Evolutionary conservation across 306 rosid genomes (phyloP).

Genomic region (Erythrophleum fordii): DNA sequence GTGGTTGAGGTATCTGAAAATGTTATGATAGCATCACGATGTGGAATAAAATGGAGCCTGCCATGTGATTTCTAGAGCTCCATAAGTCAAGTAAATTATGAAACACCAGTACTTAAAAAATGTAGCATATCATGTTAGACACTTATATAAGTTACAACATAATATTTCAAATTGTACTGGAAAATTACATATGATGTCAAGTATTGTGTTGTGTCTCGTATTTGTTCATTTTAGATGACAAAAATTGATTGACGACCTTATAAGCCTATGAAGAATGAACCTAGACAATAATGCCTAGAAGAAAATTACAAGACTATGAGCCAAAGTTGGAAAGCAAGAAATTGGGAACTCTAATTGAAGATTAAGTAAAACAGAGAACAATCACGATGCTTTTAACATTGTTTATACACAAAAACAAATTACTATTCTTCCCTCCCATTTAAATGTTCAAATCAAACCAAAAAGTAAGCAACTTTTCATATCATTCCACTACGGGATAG

Average conservation of each 20-base stretch:
- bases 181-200: background rate
- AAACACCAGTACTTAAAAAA: background rate
- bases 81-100: background rate
- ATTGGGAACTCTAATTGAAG: background rate
- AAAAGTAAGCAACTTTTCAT: slow-evolving; percentile 28
- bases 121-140: background rate
- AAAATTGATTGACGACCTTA: background rate
- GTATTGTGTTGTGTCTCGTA: background rate
- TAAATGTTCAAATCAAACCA: slow-evolving; percentile 34
- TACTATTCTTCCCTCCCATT: background rate
- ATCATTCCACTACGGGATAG: slow-evolving; percentile 9
- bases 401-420: background rate
- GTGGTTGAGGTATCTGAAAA: background rate
- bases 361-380: background rate
- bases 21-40: background rate
- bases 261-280: background rate
- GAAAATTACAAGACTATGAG: background rate
- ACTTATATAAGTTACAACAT: background rate
- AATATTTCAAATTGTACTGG: background rate
- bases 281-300: background rate
- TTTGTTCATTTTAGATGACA: background rate
- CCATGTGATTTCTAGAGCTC: background rate
- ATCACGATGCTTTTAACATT: background rate
- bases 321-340: background rate
- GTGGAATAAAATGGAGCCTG: background rate